Conservation (phyloP, 345 rosid species). For the Trapa bicornis region DNA sequence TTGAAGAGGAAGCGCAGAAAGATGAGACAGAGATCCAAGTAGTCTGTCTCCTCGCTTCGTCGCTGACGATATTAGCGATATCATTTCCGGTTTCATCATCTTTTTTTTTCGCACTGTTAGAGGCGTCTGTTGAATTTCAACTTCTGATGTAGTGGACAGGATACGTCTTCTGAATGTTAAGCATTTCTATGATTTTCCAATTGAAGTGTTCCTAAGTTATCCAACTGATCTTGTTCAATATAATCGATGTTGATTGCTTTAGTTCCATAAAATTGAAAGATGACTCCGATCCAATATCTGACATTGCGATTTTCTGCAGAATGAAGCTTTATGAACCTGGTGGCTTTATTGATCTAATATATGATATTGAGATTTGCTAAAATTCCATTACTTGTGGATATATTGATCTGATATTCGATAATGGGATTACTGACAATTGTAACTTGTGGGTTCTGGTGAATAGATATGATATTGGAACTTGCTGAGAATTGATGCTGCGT, state of each 20-base stretch:
- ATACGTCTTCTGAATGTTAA: neutral
- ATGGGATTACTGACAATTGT: no score
- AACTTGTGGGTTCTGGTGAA: no score
- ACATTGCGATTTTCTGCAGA: neutral
- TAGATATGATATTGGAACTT: no score
- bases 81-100: neutral
- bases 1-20: conserved; percentile 24
- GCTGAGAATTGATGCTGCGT: no score
- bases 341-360: neutral
- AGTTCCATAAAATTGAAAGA: no score
- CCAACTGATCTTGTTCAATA: neutral
- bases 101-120: neutral
- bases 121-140: neutral
- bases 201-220: neutral
- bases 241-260: neutral
- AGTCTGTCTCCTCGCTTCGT: conserved; percentile 6
- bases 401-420: no score
- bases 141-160: neutral
- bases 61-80: neutral
- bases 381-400: no score
- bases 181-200: neutral
- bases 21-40: conserved; percentile 24
- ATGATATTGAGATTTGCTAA: neutral
- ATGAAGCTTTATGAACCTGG: no score
- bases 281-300: neutral